Base-by-base conservation (phyloP, 78 protist genomes). In the Bodo saltans region DNA sequence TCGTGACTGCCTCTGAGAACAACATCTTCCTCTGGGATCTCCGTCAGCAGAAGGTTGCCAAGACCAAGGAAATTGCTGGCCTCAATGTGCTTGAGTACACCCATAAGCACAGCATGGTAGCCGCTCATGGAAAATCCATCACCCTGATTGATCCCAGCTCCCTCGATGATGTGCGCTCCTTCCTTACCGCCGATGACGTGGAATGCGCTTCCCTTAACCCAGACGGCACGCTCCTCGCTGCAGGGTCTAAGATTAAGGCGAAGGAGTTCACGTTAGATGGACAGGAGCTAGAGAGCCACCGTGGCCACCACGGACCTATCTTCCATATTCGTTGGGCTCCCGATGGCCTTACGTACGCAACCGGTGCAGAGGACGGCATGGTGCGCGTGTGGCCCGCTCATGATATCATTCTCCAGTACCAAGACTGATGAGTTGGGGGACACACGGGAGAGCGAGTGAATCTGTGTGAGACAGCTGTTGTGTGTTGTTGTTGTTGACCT, bases 301-400 rank as follows among this genome's bases (percentile, higher is more conserved):
- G 35, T 3, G 85, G 85, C 12, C 85, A 81, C 68, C 85, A 81
- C 74, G 85, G 85, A 11, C 73, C 74, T 2, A 72, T 76, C 25
- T 76, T 76, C 81, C 81, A 76, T 38, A 2, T 39, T 37, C 81
- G 81, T 1, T 76, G 42, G 32, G 12, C 81, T 8, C 81, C 81
- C 1, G 81, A 76, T 27, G 12, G 42, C 28, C 70, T 42, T 47
- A 76, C 81, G 17, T 39, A 42, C 52, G 81, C 81, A 17, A 30
- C 81, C 60, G 81, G 81, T 12, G 38, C 81, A 2, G 81, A 76
- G 34, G 81, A 76, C 41, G 81, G 81, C 35, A 76, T 76, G 81
- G 81, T 76, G 34, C 40, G 81, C 34, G 42, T 76, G 3, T 76
- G 81, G 81, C 81, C 81, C 25, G 8, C 81, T 17, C 12, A 12